Base-by-base conservation (phyloP, 768 basidiomycete genomes). In the Tricholoma matsutake region DNA sequence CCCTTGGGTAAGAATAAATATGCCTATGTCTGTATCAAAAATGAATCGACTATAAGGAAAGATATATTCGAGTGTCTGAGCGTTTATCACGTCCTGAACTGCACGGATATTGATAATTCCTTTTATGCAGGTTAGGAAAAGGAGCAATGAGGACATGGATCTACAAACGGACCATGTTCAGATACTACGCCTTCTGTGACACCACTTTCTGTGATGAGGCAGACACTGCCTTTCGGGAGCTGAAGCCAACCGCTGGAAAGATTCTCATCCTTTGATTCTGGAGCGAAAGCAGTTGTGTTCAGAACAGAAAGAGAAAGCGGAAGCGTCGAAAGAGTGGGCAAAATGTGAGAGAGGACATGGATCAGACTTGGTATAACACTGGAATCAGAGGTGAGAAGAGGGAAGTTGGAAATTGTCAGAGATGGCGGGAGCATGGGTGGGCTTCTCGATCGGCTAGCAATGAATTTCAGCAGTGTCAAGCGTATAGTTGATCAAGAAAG, bases 31-130 rank as follows among this genome's bases (percentile, higher is more conserved):
- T 0, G 90, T 92, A 18, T 85, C 78, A 66, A 94, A 93, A 7
- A 79, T 72, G 70, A 88, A 93, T 60, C 70, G 78, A 68, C 86
- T 89, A 71, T 84, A 94, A 1, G 92, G 92, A 68, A 92, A 94
- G 34, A 80, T 71, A 68, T 94, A 94, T 22, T 86, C 81, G 29
- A 93, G 73, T 0, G 83, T 86, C 66, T 94, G 92, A 6, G 75
- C 72, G 49, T 75, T 76, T 69, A 93, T 85, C 61, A 82, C 79
- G 54, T 86, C 81, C 66, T 92, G 90, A 16, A 86, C 70, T 1
- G 86, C 80, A 39, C 75, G 80, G 34, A 94, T 73, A 64, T 91
- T 93, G 61, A 71, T 70, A 18, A 92, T 65, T 4, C 91, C 91
- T 88, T 29, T 53, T n/a, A 3, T 10, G 10, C 9, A 16, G 32